Base-by-base conservation (phyloP, 441 rosid genomes). In the Populus hybrid region DNA sequence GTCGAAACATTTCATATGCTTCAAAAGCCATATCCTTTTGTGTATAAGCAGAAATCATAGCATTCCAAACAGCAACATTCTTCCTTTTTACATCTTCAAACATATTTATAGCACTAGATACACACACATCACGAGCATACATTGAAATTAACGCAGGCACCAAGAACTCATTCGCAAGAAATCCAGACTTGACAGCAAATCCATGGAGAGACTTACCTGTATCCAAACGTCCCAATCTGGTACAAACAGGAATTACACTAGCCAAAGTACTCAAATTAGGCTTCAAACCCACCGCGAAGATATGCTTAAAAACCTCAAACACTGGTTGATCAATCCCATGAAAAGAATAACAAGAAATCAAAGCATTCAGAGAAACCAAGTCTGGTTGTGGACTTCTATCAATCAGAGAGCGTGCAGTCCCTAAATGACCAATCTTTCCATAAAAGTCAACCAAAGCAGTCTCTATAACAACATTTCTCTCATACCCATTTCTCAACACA, bases 251-350 rank as follows among this genome's bases (percentile, higher is more conserved):
- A 72, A 87, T 80, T 16, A 78, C 28, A 76, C 82, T 79, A 2
- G 89, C 85, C 75, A 89, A 79, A 84, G 85, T 89, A 79, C 88
- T 85, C 78, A 78, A 73, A 77, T 80, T 89, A 77, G 89, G 90
- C 78, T 69, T 85, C 11, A 89, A 82, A 70, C 86, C 84, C 70
- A 42, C 32, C 0, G 1, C 36, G 21, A 78, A 73, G n/a, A 85
- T 71, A 77, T 46, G 65, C 82, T 36, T 76, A n/a, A 87, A 78
- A 75, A 79, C 74, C 81, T 75, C 83, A 16, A 87, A 68, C 21
- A 81, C 86, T 77, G 82, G 81, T 8, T 63, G 34, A 81, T 80
- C 88, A 63, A 57, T 69, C 59, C 88, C 84, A 57, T 85, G 83
- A 46, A 71, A 80, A 83, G 88, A 85, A 85, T 82, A 83, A 53